Conservation (phyloP, 805 yeast species). For the Metschnikowia kofuensis region DNA sequence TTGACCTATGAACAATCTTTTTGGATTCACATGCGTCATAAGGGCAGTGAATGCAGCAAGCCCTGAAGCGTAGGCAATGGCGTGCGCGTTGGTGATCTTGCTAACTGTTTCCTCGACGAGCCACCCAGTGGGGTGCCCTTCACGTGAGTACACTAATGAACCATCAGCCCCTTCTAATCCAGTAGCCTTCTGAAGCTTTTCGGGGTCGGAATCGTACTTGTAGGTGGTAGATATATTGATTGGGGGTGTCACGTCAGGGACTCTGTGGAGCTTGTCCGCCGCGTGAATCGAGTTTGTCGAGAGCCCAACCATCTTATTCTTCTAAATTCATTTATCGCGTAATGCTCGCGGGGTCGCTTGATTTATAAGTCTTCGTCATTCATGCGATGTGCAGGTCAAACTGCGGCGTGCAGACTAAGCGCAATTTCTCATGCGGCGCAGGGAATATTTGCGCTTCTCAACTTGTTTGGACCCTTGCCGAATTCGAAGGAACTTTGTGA, state of each 20-base stretch:
- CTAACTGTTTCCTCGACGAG: constrained; percentile 66
- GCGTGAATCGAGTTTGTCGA: constrained; percentile 53
- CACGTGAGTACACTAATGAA: constrained; percentile 55
- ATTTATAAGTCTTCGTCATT: too few relatives aligned
- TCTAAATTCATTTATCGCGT: too few relatives aligned
- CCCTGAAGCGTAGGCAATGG: constrained; percentile 75
- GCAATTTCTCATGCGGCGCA: too few relatives aligned
- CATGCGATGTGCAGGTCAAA: too few relatives aligned
- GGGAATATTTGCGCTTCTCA: too few relatives aligned
- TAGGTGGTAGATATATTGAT: constrained; percentile 80
- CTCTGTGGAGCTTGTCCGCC: constrained; percentile 58
- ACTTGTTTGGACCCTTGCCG: too few relatives aligned
- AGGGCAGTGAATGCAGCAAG: constrained; percentile 78
- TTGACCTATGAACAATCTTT: constrained; percentile 66
- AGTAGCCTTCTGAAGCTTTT: constrained; percentile 44
- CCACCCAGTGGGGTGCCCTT: constrained; percentile 68
- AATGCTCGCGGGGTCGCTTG: too few relatives aligned
- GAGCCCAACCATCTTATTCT: not conserved
- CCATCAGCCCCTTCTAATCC: constrained; percentile 18
- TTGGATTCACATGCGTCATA: constrained; percentile 68
- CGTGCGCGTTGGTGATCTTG: constrained; percentile 57
- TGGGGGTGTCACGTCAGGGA: constrained; percentile 72
- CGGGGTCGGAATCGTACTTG: constrained; percentile 61
- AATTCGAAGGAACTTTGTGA: too few relatives aligned
- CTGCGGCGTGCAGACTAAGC: too few relatives aligned